These are phyloP conservation scores for Claviceps arundinis DNA, from an alignment of 2,329 filamentous ascomycete species.

Conservation along the genomic window DNA sequence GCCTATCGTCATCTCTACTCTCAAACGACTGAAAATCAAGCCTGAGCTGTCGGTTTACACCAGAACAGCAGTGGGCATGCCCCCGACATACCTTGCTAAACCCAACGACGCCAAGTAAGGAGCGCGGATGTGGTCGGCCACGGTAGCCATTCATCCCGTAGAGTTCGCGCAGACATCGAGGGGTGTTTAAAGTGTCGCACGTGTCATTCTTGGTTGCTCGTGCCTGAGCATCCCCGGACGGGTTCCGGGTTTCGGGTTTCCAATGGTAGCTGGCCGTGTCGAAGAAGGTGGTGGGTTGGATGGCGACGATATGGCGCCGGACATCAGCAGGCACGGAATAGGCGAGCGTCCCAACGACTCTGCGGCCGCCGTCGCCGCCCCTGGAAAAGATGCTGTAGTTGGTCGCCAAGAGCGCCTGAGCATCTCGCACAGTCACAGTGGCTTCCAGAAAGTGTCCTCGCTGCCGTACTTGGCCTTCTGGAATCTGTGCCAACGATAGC, in stretches of 20 bases:
- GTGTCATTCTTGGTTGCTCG: slow-evolving; percentile 6
- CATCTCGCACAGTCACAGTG: slow-evolving; percentile 23
- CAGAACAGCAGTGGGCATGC: too few species aligned
- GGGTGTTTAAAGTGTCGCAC: slow-evolving; percentile 28
- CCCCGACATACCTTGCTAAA: slow-evolving; percentile 23
- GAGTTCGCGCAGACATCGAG: slow-evolving; percentile 29
- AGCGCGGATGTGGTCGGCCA: slow-evolving; percentile 42
- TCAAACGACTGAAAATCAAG: too few species aligned
- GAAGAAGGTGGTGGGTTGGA: slow-evolving; percentile 34
- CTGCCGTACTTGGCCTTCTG: slow-evolving; percentile 21
- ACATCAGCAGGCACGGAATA: slow-evolving; percentile 25
- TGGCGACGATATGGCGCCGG: slow-evolving; percentile 24
- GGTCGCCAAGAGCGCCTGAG: slow-evolving; percentile 33
- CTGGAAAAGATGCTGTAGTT: slow-evolving; percentile 26
- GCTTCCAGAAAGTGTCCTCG: slow-evolving; percentile 29
- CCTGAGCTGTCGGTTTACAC: too few species aligned
- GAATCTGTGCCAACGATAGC: slow-evolving; percentile 27
- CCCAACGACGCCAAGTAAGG: slow-evolving; percentile 48
- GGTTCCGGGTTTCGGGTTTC: background rate
- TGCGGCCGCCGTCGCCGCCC: slow-evolving; percentile 22
- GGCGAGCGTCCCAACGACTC: slow-evolving; percentile 24
- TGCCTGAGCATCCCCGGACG: background rate
- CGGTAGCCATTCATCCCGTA: slow-evolving; percentile 34
- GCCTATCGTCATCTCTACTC: background rate
- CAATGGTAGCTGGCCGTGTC: background rate